These are phyloP conservation scores for Nakazawaea wyomingensis DNA, from an alignment of 805 yeast species.

Conservation along the genomic window DNA sequence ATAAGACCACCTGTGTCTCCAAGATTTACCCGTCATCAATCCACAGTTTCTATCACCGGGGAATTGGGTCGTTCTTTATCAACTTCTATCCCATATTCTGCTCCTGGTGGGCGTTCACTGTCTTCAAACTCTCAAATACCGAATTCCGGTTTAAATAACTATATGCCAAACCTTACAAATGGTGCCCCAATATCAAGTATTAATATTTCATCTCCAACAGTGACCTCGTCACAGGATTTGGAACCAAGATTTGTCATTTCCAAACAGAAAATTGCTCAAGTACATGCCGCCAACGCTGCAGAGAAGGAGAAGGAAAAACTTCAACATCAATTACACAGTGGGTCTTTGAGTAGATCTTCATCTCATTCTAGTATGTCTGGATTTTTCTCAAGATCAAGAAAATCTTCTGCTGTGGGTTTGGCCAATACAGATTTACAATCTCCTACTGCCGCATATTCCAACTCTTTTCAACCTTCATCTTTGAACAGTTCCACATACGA, in stretches of 20 bases:
- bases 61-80: conserved; percentile 40
- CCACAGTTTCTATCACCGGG: conserved; percentile 13
- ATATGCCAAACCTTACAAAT: conserved; percentile 47
- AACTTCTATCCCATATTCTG: conserved; percentile 63
- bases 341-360: conserved; percentile 28
- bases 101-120: conserved; percentile 53
- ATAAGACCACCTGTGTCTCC: conserved; percentile 13
- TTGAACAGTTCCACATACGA: conserved; percentile 5
- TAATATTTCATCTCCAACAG: conserved; percentile 67
- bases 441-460: conserved; percentile 10
- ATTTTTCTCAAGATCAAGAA: conserved; percentile 43
- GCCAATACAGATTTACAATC: conserved; percentile 17
- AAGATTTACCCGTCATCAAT: conserved; percentile 12
- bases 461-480: conserved; percentile 10
- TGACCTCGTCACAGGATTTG: conserved; percentile 50
- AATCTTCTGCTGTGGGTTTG: conserved; percentile 35
- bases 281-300: conserved; percentile 38
- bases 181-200: conserved; percentile 58
- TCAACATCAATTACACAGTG: conserved; percentile 8
- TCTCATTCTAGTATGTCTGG: conserved; percentile 46
- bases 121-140: conserved; percentile 28
- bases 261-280: conserved; percentile 62
- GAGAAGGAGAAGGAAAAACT: conserved; percentile 17
- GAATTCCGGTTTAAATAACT: conserved; percentile 18
- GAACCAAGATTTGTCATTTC: conserved; percentile 85